Evolutionary conservation across 1,139 yeast species (phyloP).

Genomic region (Groenewaldozyma sp.): DNA sequence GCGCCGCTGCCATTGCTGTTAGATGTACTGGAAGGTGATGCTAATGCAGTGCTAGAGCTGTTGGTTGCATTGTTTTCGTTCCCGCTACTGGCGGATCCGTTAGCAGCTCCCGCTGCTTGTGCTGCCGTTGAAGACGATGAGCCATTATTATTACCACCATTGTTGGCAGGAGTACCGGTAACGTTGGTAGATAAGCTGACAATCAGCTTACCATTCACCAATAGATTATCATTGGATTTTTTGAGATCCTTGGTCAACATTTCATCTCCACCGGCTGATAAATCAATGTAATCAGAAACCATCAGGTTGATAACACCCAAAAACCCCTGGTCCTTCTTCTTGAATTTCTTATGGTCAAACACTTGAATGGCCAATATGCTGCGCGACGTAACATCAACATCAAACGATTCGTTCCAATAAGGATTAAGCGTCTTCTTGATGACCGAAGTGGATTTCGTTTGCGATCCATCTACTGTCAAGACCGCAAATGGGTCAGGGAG

Average conservation of each 20-base stretch:
- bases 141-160: neutral
- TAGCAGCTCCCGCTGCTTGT: neutral
- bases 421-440: slow-evolving; percentile 93
- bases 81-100: slow-evolving; percentile 8
- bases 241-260: slow-evolving; percentile 90
- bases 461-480: slow-evolving; percentile 91
- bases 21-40: neutral
- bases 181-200: slow-evolving; percentile 38
- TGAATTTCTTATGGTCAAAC: slow-evolving; percentile 93
- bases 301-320: slow-evolving; percentile 91
- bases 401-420: slow-evolving; percentile 92
- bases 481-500: slow-evolving; percentile 97
- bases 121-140: slow-evolving; percentile 2
- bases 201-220: slow-evolving; percentile 86
- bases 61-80: slow-evolving; percentile 12
- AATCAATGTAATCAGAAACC: slow-evolving; percentile 80
- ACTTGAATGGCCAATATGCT: slow-evolving; percentile 88
- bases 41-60: slow-evolving; percentile 16
- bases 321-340: slow-evolving; percentile 98
- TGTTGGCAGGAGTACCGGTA: slow-evolving; percentile 48
- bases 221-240: slow-evolving; percentile 81
- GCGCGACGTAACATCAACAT: slow-evolving; percentile 68
- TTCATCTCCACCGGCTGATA: slow-evolving; percentile 52
- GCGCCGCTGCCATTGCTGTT: slow-evolving; percentile 3
- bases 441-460: slow-evolving; percentile 89